Percentiles rank a stretch among this genome's conserved stretches.
phyloP scores from a whole-genome alignment of 2,329 filamentous ascomycete species.

The Diaporthe batatas region DNA sequence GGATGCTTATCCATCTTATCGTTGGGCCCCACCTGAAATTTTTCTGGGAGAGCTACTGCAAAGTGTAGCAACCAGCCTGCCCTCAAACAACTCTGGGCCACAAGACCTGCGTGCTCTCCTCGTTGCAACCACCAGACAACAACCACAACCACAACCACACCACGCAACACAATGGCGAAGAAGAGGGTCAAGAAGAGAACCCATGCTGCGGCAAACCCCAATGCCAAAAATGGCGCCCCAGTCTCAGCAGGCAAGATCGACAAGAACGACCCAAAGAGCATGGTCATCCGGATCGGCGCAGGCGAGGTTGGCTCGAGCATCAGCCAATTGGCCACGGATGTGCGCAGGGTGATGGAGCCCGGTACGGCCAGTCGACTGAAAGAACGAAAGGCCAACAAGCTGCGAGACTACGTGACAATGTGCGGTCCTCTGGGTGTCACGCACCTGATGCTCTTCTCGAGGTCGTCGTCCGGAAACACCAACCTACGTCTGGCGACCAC shows the following conservation, averaged over 20 bases:
- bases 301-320: conserved; percentile 93
- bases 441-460: conserved; percentile 92
- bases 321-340: conserved; percentile 91
- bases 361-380: conserved; percentile 90
- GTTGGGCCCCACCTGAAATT: conserved; percentile 52
- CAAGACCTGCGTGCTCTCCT: conserved; percentile 15
- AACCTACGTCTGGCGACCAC: conserved; percentile 90
- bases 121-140: conserved; percentile 25
- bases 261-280: conserved; percentile 86
- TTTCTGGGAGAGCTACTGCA: conserved; percentile 45
- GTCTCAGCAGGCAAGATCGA: conserved; percentile 72
- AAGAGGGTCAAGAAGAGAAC: conserved; percentile 90
- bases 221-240: conserved; percentile 63
- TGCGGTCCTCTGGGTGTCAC: conserved; percentile 92
- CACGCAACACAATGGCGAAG: conserved; percentile 76
- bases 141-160: not conserved
- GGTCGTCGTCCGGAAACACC: conserved; percentile 89
- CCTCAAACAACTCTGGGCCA: not conserved
- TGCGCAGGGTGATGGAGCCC: conserved; percentile 94
- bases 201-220: conserved; percentile 77
- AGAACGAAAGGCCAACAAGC: conserved; percentile 87
- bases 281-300: conserved; percentile 98
- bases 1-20: conserved; percentile 51
- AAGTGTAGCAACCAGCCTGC: not conserved
- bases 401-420: conserved; percentile 96